These are phyloP conservation scores for Scytalidium lignicola DNA, from an alignment of 2,329 filamentous ascomycete species.

Conservation along the genomic window DNA sequence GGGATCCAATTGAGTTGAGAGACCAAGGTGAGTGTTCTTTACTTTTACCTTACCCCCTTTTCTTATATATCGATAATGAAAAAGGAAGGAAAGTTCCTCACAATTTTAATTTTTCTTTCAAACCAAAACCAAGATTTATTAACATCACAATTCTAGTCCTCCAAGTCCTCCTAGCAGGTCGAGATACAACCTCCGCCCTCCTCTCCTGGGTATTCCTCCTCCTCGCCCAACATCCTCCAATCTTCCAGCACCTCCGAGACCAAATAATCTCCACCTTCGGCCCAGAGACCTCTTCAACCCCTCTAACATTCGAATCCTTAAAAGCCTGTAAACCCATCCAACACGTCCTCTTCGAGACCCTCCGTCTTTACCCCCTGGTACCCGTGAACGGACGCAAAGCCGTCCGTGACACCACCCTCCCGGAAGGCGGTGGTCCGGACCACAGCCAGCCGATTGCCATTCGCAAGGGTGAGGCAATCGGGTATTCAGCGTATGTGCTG, in stretches of 20 bases:
- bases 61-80: too few relatives aligned
- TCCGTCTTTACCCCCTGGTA: conserved; percentile 27
- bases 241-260: conserved; percentile 35
- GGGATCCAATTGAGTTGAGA: conserved; percentile 31
- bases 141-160: conserved; percentile 10
- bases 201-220: conserved; percentile 32
- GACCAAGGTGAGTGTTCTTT: conserved; percentile 23
- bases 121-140: too few relatives aligned
- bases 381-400: conserved; percentile 25
- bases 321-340: conserved; percentile 19
- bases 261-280: conserved; percentile 35
- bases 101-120: too few relatives aligned
- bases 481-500: conserved; percentile 24
- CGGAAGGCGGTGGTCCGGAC: conserved; percentile 27
- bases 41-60: too few relatives aligned
- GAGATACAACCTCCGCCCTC: conserved; percentile 19
- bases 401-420: conserved; percentile 23
- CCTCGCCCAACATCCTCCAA: conserved; percentile 37
- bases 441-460: conserved; percentile 24
- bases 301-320: conserved; percentile 16
- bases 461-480: conserved; percentile 20
- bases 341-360: conserved; percentile 18
- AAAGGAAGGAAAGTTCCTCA: too few relatives aligned
- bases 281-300: conserved; percentile 10
- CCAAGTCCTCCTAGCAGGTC: conserved; percentile 26